Conservation (phyloP, 164 flowering plant species). For the Hamamelis virginiana region DNA sequence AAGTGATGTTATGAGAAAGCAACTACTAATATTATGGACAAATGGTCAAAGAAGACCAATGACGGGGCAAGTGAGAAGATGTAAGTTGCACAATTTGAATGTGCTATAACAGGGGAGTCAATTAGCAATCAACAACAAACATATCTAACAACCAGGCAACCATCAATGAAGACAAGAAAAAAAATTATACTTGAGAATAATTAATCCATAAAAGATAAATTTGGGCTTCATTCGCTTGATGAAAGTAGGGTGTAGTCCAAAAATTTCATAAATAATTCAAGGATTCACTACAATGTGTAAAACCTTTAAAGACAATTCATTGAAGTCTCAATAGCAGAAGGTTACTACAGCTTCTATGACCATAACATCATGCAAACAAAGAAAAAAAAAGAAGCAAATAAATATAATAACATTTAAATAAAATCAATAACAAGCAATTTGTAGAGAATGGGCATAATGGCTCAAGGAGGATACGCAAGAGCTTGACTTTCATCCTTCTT, state of each 20-base stretch:
- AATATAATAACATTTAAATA: too few species aligned
- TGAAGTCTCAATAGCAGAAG: neutral
- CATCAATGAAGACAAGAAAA: too few species aligned
- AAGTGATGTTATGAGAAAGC: too few species aligned
- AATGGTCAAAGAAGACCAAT: too few species aligned
- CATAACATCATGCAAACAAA: neutral
- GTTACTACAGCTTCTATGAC: neutral
- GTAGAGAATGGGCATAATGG: neutral
- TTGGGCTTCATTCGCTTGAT: neutral
- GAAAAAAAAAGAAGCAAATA: too few species aligned
- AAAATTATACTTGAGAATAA: too few species aligned
- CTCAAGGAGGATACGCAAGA: conserved; percentile 53
- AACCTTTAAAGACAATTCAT: neutral
- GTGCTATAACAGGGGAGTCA: neutral
- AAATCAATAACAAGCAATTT: neutral
- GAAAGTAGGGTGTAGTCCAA: neutral
- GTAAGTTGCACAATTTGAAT: too few species aligned
- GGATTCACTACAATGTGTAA: neutral
- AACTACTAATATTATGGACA: too few species aligned
- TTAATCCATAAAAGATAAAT: too few species aligned
- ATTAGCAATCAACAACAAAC: neutral
- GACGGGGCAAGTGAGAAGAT: too few species aligned
- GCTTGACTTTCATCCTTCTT: conserved; percentile 51
- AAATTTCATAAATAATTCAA: neutral
- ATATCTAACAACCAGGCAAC: neutral